Evolutionary conservation across 345 rosid genomes (phyloP).

Genomic region (Rhizophora apiculata): DNA sequence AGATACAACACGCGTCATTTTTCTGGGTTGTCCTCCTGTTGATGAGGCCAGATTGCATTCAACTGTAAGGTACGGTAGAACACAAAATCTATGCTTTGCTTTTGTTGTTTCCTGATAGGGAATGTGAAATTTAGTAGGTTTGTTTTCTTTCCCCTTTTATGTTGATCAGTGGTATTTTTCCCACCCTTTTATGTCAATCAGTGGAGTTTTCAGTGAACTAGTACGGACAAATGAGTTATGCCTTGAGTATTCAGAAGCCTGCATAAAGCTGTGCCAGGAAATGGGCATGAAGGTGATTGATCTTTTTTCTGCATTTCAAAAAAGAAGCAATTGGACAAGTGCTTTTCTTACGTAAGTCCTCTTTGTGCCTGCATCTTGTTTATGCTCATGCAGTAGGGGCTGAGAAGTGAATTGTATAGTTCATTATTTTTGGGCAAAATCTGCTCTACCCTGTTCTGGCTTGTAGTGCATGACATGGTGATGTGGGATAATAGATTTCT

Average conservation of each 20-base stretch:
- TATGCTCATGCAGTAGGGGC: too few species aligned
- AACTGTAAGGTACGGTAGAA: slow-evolving; percentile 51
- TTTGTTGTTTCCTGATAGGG: background rate
- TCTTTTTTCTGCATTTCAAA: slow-evolving; percentile 70
- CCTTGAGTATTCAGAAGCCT: slow-evolving; percentile 72
- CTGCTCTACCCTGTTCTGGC: background rate
- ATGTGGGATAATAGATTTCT: too few species aligned
- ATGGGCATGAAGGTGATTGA: slow-evolving; percentile 64
- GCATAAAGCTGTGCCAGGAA: slow-evolving; percentile 70
- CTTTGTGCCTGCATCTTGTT: too few species aligned
- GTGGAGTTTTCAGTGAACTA: slow-evolving; percentile 64
- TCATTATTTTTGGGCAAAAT: background rate
- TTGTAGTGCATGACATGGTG: too few species aligned
- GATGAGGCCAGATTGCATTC: slow-evolving; percentile 65
- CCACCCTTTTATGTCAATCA: slow-evolving; percentile 25
- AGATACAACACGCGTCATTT: slow-evolving; percentile 51
- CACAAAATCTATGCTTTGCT: background rate
- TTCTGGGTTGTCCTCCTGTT: slow-evolving; percentile 85
- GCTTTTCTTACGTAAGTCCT: slow-evolving; percentile 80
- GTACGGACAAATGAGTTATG: slow-evolving; percentile 87
- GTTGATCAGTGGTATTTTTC: slow-evolving; percentile 4
- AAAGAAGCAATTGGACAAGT: slow-evolving; percentile 53
- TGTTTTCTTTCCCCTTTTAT: background rate
- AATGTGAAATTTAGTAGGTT: background rate
- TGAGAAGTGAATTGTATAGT: too few species aligned